A percentile compares a stretch with the other conserved stretches of the same genome.
Evolutionary conservation across 352 stramenopile genomes (phyloP).

Genomic region (Phytopythium ostracodes): DNA sequence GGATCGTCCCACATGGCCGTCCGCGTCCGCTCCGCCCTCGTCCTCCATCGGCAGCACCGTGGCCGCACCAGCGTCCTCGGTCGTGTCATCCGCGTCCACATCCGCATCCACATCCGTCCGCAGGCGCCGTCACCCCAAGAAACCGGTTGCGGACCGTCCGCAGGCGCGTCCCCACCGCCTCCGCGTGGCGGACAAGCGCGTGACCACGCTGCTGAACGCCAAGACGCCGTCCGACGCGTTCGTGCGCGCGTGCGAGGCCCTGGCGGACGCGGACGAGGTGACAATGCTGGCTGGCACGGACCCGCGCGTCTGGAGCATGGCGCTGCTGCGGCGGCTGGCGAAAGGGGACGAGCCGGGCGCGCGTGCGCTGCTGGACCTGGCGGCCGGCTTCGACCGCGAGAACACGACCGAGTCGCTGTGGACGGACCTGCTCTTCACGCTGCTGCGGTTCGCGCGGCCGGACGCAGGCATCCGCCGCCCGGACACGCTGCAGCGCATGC

Average conservation of each 20-base stretch:
- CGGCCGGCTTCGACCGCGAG: conserved; percentile 34
- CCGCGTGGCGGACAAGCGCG: conserved; percentile 17
- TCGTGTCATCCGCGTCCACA: not conserved
- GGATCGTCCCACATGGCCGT: not conserved
- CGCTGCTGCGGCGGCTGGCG: conserved; percentile 48
- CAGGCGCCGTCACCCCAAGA: not conserved
- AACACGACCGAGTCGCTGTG: conserved; percentile 59
- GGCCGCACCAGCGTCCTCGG: not conserved
- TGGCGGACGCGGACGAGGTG: conserved; percentile 38
- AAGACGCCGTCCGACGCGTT: conserved; percentile 28
- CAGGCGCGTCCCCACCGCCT: not conserved
- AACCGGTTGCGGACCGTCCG: not conserved
- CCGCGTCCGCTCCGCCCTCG: not conserved
- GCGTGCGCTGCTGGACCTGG: conserved; percentile 42
- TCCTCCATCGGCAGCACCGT: not conserved
- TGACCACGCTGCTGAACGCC: conserved; percentile 33
- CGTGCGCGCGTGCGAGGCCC: conserved; percentile 25
- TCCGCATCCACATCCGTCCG: not conserved
- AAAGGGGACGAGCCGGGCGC: conserved; percentile 40
- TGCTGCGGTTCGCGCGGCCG: conserved; percentile 43
- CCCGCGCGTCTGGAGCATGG: conserved; percentile 50
- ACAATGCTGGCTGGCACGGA: conserved; percentile 44
- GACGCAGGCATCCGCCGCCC: not conserved
- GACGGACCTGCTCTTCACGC: conserved; percentile 71
- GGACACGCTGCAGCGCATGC: conserved; percentile 27